Evolutionary conservation across 148 eudicot genomes (phyloP), one percentile per base, ranked within the genome.

Genomic region (Persicaria maculosa): DNA sequence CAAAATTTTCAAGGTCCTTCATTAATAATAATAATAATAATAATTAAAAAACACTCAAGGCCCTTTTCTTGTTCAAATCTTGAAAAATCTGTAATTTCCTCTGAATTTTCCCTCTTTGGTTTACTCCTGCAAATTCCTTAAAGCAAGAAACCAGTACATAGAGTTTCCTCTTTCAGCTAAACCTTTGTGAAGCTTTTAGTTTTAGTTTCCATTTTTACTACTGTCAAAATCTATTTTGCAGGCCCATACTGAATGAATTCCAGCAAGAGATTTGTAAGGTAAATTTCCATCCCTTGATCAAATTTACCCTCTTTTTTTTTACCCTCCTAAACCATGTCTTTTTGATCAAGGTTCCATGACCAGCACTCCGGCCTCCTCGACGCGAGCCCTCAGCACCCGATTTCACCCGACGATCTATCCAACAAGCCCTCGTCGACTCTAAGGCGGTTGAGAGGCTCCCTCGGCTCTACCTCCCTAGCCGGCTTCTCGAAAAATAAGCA

Each of bases 391-490:
- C 53, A 71, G 3, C 36, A 71, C 25, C 6, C 73, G 46, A 22
- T 17, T 12, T 36, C 53, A 45, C 52, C 25, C 6, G 1, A 31
- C 3, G 40, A 31, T 31, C 40, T 31, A 31, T 31, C 40, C 2
- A 31, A 65, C 70, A 40, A 15, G 0, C 70, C 40, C 40, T 31
- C 40, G 3, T 76, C 1, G 17, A 20, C 47, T 68, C 20, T n/a
- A 45, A 43, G 5, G 11, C 46, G n/a, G 57, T 9, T 16, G 6
- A 52, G 65, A 77, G 79, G 73, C 79, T 75, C 69, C 47, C 6
- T 16, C 57, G 14, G n/a, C 11, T 16, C 57, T 16, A 1, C n/a
- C 57, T 16, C 11, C 3, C 15, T 31, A 12, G 8, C 15, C 70
- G 17, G 45, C 14, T 31, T 44, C 70, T 31, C 16, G 3, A 44